Base-by-base conservation (phyloP, 306 rosid genomes). In the Casuarina equisetifolia region DNA sequence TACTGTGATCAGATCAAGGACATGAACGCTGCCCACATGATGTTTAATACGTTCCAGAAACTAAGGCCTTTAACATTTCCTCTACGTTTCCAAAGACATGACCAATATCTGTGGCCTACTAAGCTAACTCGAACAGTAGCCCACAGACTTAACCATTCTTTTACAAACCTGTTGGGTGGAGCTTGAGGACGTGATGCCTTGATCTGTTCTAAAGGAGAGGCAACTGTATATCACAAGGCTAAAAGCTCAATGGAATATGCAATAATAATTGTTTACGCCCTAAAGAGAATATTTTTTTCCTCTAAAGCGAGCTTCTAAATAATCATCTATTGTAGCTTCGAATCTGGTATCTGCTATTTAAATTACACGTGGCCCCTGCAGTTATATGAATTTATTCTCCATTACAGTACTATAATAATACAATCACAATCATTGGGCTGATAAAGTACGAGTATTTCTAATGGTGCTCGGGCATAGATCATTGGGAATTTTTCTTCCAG, bases 351-450 rank as follows among this genome's bases (percentile, higher is more conserved):
- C 52, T 75, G 52, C 17, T 32, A 74, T 43, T 55, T 38, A 74
- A 74, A 44, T 72, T 53, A 69, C 20, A 13, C 74, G 61, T 17
- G 66, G 75, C 70, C 73, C 68, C 67, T 69, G 66, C 12, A 5
- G 6, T 67, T 54, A 70, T 75, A 58, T 59, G 91, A 85, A 81
- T 59, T 51, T 83, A 85, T 88, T 88, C 89, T 78, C 85, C 86
- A 83, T 83, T 82, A 77, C 54, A 71, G 66, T 59, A 25, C 51
- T 74, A 77, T 80, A 79, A 72, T 78, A 86, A 70, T 68, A 66
- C 40, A 66, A 53, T 16, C 78, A 58, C 69, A 25, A 69, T 66
- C 39, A 83, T 78, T 78, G 81, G 83, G 49, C 55, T 78, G 70
- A n/a, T 51, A 79, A 79, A 49, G 48, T 77, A 6, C 39, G 53